phyloP scores from a whole-genome alignment of 2,329 filamentous ascomycete genomes.

The Epichloe glyceriae region DNA sequence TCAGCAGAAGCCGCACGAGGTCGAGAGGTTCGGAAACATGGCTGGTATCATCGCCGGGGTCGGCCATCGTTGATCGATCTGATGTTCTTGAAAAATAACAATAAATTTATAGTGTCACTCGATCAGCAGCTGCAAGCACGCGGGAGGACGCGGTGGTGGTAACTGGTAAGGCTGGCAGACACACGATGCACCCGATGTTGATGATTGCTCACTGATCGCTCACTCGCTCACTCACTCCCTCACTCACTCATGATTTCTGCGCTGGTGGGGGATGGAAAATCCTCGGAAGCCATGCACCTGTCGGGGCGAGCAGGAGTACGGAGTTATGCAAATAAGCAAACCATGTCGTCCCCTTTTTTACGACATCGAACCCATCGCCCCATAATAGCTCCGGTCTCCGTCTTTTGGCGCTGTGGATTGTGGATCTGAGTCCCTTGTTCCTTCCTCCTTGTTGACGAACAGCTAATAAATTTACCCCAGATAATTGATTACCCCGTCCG shows the following conservation, averaged over 20 bases:
- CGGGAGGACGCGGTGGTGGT: neutral
- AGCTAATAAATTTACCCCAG: neutral
- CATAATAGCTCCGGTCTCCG: neutral
- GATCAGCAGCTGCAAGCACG: neutral
- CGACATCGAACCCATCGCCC: neutral
- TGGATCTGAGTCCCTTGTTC: neutral
- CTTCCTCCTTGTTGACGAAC: neutral
- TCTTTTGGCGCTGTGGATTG: neutral
- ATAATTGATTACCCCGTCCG: neutral
- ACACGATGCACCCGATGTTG: neutral
- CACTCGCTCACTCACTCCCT: neutral
- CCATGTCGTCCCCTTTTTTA: neutral
- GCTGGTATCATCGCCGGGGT: constrained; percentile 59
- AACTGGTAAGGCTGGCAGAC: neutral
- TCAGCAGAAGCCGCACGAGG: constrained; percentile 83
- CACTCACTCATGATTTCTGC: constrained; percentile 1
- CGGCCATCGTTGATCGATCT: constrained; percentile 52
- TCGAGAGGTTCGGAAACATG: constrained; percentile 86
- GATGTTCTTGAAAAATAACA: no score
- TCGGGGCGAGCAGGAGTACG: neutral
- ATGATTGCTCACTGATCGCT: neutral
- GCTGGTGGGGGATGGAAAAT: neutral
- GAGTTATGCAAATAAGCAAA: neutral
- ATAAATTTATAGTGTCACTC: neutral
- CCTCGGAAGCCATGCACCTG: neutral